Base-by-base conservation (phyloP, 805 yeast genomes). In the Saccharomycopsis javanensis region DNA sequence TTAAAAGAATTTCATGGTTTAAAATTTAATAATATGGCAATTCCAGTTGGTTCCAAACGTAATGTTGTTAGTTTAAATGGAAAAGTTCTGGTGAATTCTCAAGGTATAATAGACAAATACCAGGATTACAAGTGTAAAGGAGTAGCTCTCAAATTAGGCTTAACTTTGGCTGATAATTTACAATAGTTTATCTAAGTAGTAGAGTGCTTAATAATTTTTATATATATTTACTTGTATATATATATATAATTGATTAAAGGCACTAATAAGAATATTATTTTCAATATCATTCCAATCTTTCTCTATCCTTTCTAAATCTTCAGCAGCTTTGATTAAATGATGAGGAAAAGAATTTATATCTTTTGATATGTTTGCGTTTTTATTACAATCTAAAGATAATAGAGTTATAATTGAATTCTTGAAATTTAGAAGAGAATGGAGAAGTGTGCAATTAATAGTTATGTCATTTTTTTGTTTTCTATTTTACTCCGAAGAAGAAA, bases 11-110 rank as follows among this genome's bases (percentile, higher is more conserved):
- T 42, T 11, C 15, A 42, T 23, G 48, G 48, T 13, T 18, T 42
- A 7, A 42, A 25, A 10, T 6, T 20, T n/a, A 42, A 46, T 16
- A 59, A 59, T 33, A 60, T 60, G 62, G 62, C 62, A 23, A 53
- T 60, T 5, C 51, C 55, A n/a, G 31, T 60, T 18, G 62, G 62
- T 25, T 38, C 55, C 7, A 28, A 35, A 15, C 54, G 46, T 34
- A 42, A 33, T 25, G 61, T 59, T 10, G 60, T 42, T 35, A 30
- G 35, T 13, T 18, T 46, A 25, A 42, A 37, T 18, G 58, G 57
- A 2, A 18, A 55, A 42, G 52, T 58, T 20, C 3, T 48, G 13
- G 45, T 58, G 11, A 54, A 60, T 53, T 42, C 48, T 31, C 50
- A 23, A 11, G 28, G 23, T 27, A 33, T 56, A 15, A 5, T 57